phyloP scores from a whole-genome alignment of 2,329 filamentous ascomycete species.

The Fusarium goolgardi region DNA sequence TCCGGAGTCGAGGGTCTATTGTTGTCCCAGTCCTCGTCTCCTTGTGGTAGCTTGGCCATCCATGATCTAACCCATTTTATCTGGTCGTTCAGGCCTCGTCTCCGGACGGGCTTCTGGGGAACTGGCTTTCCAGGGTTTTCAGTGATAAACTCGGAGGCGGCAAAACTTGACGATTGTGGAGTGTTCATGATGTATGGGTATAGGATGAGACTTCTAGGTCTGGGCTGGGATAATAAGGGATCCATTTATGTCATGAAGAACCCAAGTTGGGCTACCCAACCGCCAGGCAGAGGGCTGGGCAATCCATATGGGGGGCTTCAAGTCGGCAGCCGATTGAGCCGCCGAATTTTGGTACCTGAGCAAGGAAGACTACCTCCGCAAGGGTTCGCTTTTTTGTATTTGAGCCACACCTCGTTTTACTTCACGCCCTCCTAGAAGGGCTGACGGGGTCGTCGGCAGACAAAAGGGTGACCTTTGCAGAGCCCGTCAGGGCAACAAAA shows the following conservation, averaged over 20 bases:
- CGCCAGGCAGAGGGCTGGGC: slow-evolving; percentile 33
- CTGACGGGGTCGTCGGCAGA: slow-evolving; percentile 34
- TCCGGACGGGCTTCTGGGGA: slow-evolving; percentile 43
- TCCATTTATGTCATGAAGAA: slow-evolving; percentile 36
- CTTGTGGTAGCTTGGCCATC: slow-evolving; percentile 45
- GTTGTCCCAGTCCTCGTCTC: slow-evolving; percentile 46
- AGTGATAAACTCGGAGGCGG: slow-evolving; percentile 43
- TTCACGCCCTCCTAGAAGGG: slow-evolving; percentile 35
- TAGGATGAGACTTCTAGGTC: slow-evolving; percentile 27
- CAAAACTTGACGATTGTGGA: slow-evolving; percentile 35
- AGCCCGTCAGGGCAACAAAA: slow-evolving; percentile 15
- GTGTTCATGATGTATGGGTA: slow-evolving; percentile 36
- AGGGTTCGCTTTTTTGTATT: slow-evolving; percentile 29
- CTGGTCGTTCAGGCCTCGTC: slow-evolving; percentile 43
- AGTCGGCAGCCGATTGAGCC: slow-evolving; percentile 41
- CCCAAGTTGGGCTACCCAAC: slow-evolving; percentile 25
- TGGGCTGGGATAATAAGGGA: slow-evolving; percentile 20
- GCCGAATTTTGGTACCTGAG: slow-evolving; percentile 39
- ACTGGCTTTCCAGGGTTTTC: slow-evolving; percentile 43
- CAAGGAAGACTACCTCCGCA: slow-evolving; percentile 35
- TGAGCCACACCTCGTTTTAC: slow-evolving; percentile 37
- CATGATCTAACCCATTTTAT: slow-evolving; percentile 45
- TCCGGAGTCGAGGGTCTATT: slow-evolving; percentile 41
- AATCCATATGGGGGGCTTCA: slow-evolving; percentile 36
- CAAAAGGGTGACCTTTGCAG: slow-evolving; percentile 32